Evolutionary conservation across 2,329 filamentous ascomycete genomes (phyloP), one percentile per base, ranked within the genome.

Genomic region (Leptographium wingfieldii): DNA sequence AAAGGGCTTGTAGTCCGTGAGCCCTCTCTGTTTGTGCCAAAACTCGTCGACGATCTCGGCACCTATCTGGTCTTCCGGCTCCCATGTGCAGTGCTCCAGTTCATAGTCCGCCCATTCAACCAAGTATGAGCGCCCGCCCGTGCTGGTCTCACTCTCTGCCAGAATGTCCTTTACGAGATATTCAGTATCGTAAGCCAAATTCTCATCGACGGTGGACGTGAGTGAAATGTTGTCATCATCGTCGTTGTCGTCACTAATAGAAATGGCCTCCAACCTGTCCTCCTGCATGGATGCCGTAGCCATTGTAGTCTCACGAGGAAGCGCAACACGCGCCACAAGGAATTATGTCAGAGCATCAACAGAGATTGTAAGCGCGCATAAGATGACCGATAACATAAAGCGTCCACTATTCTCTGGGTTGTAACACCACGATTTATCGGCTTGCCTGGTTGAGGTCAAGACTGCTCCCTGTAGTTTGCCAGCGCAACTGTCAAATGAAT

Each of bases 61-160:
- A 0, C 69, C 69, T 4, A 83, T 66, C 59, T 80, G 70, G 5
- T 73, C 68, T 11, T 67, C 63, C 0, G 80, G 78, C 63, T 84
- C 80, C 80, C 80, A 84, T 0, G 81, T 84, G 59, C 77, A 76
- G 60, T 79, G 69, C n/a, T 81, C 69, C 5, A 83, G 63, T 1
- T 76, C 73, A 66, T 85, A 91, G 2, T 74, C 77, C 31, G 75
- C 73, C 87, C 86, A 90, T 61, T 81, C 77, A 27, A 88, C 78
- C 1, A 90, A 76, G 67, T 83, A 90, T 29, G 73, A 65, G 33
- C 66, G 69, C 19, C 68, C 66, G 5, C 70, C 71, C 5, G 72
- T 64, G 4, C 67, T 59, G 10, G 69, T 62, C 1, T 65, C 63
- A 16, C 71, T 71, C 65, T 84, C 77, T 0, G 75, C 74, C 22